Base-by-base conservation (phyloP, 768 basidiomycete genomes). In the Exidia glandulosa region DNA sequence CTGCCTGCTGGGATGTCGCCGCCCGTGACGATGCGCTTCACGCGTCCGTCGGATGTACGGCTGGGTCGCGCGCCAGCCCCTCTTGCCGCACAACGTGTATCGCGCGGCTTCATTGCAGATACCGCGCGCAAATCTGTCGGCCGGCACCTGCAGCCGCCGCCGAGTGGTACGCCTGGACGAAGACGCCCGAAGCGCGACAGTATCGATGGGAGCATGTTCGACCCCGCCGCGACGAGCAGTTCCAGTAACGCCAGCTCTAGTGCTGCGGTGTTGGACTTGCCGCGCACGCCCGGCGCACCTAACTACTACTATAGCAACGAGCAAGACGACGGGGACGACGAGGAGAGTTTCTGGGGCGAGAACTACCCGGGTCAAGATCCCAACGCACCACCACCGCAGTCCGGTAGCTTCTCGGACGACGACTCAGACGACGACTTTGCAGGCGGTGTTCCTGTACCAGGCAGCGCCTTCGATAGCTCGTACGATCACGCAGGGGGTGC, bases 31-130 rank as follows among this genome's bases (percentile, higher is more conserved):
- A 72, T 81, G 72, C 77, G 77, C 47, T 81, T 81, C 62, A 75
- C 76, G 9, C 71, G 77, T 29, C 76, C 76, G 2, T 68, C 74
- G 9, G 67, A 74, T 23, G 64, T 68, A 10, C 69, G 71, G 23
- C 66, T 80, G 12, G 79, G 81, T 1, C 79, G 81, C 54, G 90
- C 90, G 2, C 91, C 91, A 0, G 79, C 77, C 32, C 85, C 81
- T 66, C 82, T 84, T 61, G 90, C 88, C 3, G 87, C 86, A 1
- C 75, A 79, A 12, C 78, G 86, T 14, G 88, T 92, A 57, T 79
- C 81, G 57, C 76, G 76, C 32, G 84, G 86, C 68, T 73, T 90
- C 2, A 71, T 91, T 23, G 80, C 78, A 27, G 78, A 81, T 60
- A 74, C 78, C 25, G 79, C 81, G 63, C 73, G 67, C 56, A 77